phyloP scores from a whole-genome alignment of 2,329 filamentous ascomycete genomes.

The Aspergillus spinulosporus region DNA sequence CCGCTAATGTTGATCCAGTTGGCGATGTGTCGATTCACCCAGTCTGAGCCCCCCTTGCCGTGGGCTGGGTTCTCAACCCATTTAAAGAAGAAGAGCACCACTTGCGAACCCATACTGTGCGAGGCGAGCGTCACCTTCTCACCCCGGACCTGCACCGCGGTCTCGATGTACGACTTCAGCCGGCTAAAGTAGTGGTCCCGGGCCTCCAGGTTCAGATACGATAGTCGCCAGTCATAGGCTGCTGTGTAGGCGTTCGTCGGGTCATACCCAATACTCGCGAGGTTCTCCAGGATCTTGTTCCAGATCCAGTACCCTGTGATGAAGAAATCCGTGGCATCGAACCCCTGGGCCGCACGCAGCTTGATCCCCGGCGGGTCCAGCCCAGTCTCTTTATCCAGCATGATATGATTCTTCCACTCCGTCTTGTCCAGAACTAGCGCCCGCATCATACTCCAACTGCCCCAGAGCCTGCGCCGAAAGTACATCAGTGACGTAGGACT shows the following conservation, averaged over 20 bases:
- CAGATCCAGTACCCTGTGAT: constrained; percentile 93
- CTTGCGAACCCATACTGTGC: constrained; percentile 97
- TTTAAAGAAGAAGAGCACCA: constrained; percentile 77
- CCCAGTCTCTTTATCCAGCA: constrained; percentile 89
- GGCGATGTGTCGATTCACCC: constrained; percentile 88
- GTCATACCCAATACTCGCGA: constrained; percentile 94
- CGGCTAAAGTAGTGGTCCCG: constrained; percentile 93
- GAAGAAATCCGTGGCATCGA: constrained; percentile 91
- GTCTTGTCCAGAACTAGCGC: constrained; percentile 91
- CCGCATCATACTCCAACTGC: constrained; percentile 98
- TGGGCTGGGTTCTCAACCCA: constrained; percentile 77
- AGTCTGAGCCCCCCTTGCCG: constrained; percentile 77
- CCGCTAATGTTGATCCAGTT: constrained; percentile 98
- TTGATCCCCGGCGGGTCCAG: constrained; percentile 89
- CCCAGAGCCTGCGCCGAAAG: constrained; percentile 93
- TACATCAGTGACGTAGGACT: constrained; percentile 81
- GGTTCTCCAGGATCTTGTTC: constrained; percentile 97
- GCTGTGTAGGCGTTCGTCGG: constrained; percentile 70
- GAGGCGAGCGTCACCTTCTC: constrained; percentile 84
- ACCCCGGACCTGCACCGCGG: constrained; percentile 68
- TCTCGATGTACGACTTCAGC: constrained; percentile 86
- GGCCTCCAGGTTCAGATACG: constrained; percentile 83
- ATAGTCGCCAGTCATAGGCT: constrained; percentile 87
- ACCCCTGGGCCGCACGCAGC: constrained; percentile 88
- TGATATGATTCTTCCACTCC: constrained; percentile 92